These are phyloP conservation scores for Mrakiaceae sp. DNA, from an alignment of 1,284 basidiomycete genomes.

Conservation along the genomic window DNA sequence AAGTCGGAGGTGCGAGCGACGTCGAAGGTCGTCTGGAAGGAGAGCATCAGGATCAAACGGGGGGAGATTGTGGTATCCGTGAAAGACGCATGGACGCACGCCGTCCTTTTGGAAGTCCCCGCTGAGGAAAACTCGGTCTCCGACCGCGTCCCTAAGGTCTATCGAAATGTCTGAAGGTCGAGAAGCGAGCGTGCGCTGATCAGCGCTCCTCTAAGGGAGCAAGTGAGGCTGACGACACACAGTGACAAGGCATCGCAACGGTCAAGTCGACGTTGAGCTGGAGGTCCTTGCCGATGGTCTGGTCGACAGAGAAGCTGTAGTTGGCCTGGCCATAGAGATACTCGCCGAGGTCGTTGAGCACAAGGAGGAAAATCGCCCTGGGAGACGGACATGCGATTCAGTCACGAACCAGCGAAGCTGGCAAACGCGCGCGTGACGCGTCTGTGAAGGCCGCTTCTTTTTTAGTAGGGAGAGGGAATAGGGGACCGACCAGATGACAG, in stretches of 20 bases:
- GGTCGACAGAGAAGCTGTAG: slow-evolving; percentile 73
- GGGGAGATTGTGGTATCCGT: not conserved
- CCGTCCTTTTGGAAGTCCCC: slow-evolving; percentile 78
- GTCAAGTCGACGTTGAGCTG: slow-evolving; percentile 80
- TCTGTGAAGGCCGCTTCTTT: not conserved
- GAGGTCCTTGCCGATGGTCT: slow-evolving; percentile 48
- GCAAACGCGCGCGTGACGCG: not conserved
- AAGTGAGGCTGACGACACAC: slow-evolving; percentile 41
- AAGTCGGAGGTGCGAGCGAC: slow-evolving; percentile 6
- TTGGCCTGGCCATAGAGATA: slow-evolving; percentile 86
- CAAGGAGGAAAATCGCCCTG: slow-evolving; percentile 42
- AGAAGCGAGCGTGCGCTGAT: not conserved
- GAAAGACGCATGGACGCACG: slow-evolving; percentile 32
- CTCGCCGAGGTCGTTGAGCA: slow-evolving; percentile 78
- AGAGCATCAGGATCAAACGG: not conserved
- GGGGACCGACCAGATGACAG: not conserved
- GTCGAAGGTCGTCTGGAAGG: slow-evolving; percentile 13
- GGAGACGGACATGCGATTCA: not conserved
- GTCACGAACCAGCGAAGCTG: too few relatives aligned
- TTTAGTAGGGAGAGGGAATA: not conserved
- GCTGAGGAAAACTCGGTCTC: slow-evolving; percentile 77
- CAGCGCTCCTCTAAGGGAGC: not conserved
- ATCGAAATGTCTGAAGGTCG: slow-evolving; percentile 60
- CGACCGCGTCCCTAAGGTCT: slow-evolving; percentile 82
- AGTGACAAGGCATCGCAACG: slow-evolving; percentile 82